phyloP scores from a whole-genome alignment of 352 stramenopile species.

The Phytophthora tentaculata region DNA sequence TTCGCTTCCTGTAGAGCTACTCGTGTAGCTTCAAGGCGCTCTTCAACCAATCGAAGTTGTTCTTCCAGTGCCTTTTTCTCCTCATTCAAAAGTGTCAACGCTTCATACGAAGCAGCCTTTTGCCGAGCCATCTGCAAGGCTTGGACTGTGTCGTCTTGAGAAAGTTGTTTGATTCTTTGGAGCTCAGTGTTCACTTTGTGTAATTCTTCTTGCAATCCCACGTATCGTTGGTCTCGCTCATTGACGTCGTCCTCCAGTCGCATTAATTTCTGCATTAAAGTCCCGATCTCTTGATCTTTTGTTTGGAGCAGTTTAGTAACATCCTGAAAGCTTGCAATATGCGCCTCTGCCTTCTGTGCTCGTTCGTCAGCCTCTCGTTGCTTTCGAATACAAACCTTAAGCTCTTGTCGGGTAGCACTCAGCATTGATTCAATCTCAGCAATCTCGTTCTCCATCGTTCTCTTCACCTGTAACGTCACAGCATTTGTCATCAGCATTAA shows the following conservation, averaged over 20 bases:
- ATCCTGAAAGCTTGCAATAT: conserved; percentile 8
- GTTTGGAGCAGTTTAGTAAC: conserved; percentile 25
- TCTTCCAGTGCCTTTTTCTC: conserved; percentile 61
- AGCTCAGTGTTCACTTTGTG: conserved; percentile 39
- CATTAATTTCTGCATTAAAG: conserved; percentile 56
- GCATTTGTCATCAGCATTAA: conserved; percentile 7
- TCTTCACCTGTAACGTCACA: conserved; percentile 31
- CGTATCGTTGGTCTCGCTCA: conserved; percentile 28
- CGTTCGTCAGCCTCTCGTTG: conserved; percentile 6
- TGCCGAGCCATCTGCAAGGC: conserved; percentile 69
- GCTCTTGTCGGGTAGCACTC: conserved; percentile 15
- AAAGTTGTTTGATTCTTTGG: conserved; percentile 50
- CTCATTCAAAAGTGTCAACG: conserved; percentile 58
- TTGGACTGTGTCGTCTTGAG: conserved; percentile 79
- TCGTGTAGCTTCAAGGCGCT: conserved; percentile 28
- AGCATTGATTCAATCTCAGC: conserved; percentile 20
- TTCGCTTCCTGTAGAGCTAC: conserved; percentile 21
- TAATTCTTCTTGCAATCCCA: conserved; percentile 38
- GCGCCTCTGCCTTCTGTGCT: conserved; percentile 22
- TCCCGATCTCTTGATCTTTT: conserved; percentile 52
- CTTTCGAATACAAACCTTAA: conserved; percentile 14
- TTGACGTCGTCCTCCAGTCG: conserved; percentile 45
- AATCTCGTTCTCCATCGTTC: conserved; percentile 27
- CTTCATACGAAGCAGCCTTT: conserved; percentile 66
- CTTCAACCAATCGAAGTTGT: conserved; percentile 35